phyloP scores from a whole-genome alignment of 1,284 basidiomycete species.

The Moniliophthora roreri region DNA sequence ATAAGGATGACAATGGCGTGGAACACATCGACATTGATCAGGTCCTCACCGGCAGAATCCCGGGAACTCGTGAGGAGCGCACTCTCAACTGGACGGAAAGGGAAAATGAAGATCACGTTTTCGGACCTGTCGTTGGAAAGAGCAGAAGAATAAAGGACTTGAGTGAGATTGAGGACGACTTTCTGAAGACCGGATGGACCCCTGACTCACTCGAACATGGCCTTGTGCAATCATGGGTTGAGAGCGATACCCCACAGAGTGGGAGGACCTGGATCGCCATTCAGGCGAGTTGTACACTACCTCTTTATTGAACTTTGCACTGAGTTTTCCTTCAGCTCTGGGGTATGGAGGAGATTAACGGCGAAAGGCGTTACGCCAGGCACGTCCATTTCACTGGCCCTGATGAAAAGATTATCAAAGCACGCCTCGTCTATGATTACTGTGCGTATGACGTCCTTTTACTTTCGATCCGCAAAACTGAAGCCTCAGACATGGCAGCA shows the following conservation, averaged over 20 bases:
- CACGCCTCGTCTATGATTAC: conserved; percentile 69
- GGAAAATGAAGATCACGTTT: conserved; percentile 49
- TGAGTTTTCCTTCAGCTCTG: conserved; percentile 47
- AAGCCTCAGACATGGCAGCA: too few species aligned
- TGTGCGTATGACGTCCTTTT: conserved; percentile 19
- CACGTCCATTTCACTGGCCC: conserved; percentile 69
- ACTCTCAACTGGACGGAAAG: conserved; percentile 51
- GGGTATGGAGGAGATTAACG: conserved; percentile 44
- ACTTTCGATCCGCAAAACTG: too few species aligned
- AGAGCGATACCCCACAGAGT: conserved; percentile 56
- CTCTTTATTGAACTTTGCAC: neutral
- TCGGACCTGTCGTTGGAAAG: conserved; percentile 53
- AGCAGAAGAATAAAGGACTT: conserved; percentile 43
- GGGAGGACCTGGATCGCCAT: conserved; percentile 51
- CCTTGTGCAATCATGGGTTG: conserved; percentile 47
- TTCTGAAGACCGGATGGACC: conserved; percentile 54
- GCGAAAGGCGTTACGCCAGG: conserved; percentile 59
- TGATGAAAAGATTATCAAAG: conserved; percentile 53
- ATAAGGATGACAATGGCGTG: conserved; percentile 49
- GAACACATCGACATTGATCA: conserved; percentile 67
- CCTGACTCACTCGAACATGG: conserved; percentile 52
- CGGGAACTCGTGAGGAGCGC: conserved; percentile 53
- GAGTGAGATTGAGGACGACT: conserved; percentile 45
- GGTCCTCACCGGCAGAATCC: conserved; percentile 57
- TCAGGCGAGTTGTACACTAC: conserved; percentile 38